Evolutionary conservation across 495 filamentous ascomycete genomes (phyloP), one percentile per base, ranked within the genome.

Genomic region (Cryomyces minteri): DNA sequence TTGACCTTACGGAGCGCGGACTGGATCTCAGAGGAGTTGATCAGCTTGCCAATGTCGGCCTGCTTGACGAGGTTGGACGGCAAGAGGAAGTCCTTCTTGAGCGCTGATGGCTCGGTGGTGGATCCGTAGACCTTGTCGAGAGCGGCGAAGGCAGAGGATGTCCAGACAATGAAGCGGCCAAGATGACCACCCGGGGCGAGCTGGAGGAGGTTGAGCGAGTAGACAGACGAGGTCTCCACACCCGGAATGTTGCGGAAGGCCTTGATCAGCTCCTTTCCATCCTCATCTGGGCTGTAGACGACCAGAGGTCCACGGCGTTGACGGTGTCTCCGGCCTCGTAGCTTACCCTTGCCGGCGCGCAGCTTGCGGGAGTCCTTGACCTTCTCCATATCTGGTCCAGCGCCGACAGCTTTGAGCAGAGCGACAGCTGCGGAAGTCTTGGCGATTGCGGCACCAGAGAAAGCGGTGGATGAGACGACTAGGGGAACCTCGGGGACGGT

Each of bases 1-100:
- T 84, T 87, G 57, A 86, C 84, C 36, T 79, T 81, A 44, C 80
- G 75, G 50, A 96, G 75, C 43, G 95, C 87, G 63, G 76, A 79
- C 77, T 98, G 90, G 64, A 96, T 81, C 74, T 98, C 90, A 56
- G 84, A 85, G 57, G 80, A 88, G 82, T 98, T 98, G 78, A 98
- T 98, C 53, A 98, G 76, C 65, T 88, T 88, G 70, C 75, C 73
- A 58, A 98, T 74, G 56, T 98, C 90, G 56, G 92, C 77, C 70
- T 98, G 87, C 57, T 78, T 67, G 56, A 98, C 81, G 51, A 88
- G 53, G 68, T 82, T 82, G 53, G 80, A 81, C 44, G 90, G 90
- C 51, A 98, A 78, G 54, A 90, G 77, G 81, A 87, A 98, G 76
- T 95, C 88, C 72, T 86, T 88, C 84, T 98, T 98, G 54, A 92